phyloP scores from a whole-genome alignment of 2,329 filamentous ascomycete species.

The Tolypocladium amazonense region DNA sequence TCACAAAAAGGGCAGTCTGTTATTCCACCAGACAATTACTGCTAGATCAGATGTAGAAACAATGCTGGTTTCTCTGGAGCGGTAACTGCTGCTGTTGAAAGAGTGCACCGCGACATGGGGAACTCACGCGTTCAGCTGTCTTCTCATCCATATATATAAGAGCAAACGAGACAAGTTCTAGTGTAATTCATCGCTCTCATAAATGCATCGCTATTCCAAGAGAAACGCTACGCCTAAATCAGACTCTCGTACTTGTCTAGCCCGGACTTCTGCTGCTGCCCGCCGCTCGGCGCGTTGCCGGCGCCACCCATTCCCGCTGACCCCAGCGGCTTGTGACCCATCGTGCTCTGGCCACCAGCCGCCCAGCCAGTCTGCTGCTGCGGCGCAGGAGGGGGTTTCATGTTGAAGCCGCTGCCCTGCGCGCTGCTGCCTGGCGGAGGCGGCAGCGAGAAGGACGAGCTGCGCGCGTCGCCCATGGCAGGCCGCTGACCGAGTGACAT shows the following conservation, averaged over 20 bases:
- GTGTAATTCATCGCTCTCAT: background rate
- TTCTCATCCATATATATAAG: background rate
- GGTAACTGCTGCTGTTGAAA: background rate
- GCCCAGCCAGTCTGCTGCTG: constrained; percentile 8
- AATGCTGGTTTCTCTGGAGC: background rate
- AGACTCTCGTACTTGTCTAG: constrained; percentile 61
- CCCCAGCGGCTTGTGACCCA: constrained; percentile 4
- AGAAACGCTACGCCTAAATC: constrained; percentile 27
- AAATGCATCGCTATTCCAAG: background rate
- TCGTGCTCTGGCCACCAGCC: constrained; percentile 11
- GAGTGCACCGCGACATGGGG: background rate
- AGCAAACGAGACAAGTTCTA: background rate
- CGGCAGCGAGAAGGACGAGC: constrained; percentile 46
- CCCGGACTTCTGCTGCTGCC: constrained; percentile 35
- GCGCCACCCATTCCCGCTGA: constrained; percentile 12
- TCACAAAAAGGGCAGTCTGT: background rate
- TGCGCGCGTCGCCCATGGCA: constrained; percentile 16
- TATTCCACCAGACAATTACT: background rate
- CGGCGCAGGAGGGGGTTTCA: constrained; percentile 33
- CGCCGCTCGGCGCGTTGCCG: constrained; percentile 13
- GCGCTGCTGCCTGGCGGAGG: constrained; percentile 34
- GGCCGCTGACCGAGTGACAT: constrained; percentile 37
- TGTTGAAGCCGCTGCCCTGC: constrained; percentile 31
- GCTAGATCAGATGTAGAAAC: background rate
- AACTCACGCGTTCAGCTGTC: background rate